phyloP scores from a whole-genome alignment of 768 basidiomycete species.

The Boletus speciosus region DNA sequence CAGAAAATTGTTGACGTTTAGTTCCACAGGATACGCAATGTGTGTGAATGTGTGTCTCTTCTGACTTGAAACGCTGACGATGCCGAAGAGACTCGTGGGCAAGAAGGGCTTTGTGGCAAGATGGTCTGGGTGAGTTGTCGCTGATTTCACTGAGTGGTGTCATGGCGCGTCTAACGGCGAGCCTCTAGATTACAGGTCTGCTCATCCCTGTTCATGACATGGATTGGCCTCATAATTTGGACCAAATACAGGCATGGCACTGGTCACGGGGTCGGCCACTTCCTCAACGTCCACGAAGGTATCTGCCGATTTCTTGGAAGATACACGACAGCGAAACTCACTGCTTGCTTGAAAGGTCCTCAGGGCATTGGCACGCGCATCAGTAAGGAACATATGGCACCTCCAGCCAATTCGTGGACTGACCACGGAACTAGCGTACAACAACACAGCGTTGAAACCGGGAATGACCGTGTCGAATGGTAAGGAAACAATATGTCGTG shows the following conservation, averaged over 20 bases:
- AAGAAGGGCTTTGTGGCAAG: conserved; percentile 75
- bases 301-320: neutral
- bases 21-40: conserved; percentile 50
- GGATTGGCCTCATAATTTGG: conserved; percentile 3
- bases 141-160: neutral
- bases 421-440: conserved; percentile 47
- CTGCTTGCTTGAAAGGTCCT: conserved; percentile 38
- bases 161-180: neutral
- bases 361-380: conserved; percentile 50
- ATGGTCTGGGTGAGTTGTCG: conserved; percentile 66
- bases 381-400: conserved; percentile 15
- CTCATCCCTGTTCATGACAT: neutral
- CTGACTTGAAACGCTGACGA: neutral
- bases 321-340: conserved; percentile 1
- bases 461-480: conserved; percentile 92
- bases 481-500: conserved; percentile 16
- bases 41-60: conserved; percentile 25
- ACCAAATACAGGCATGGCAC: conserved; percentile 68
- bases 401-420: neutral
- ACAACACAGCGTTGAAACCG: conserved; percentile 65
- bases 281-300: conserved; percentile 90
- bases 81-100: conserved; percentile 72
- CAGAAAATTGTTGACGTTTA: neutral
- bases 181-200: conserved; percentile 54
- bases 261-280: conserved; percentile 93